Percentiles rank a stretch among this genome's conserved stretches.
phyloP scores from a whole-genome alignment of 2,329 filamentous ascomycete genomes.

The Rhynchosporium secalis region DNA sequence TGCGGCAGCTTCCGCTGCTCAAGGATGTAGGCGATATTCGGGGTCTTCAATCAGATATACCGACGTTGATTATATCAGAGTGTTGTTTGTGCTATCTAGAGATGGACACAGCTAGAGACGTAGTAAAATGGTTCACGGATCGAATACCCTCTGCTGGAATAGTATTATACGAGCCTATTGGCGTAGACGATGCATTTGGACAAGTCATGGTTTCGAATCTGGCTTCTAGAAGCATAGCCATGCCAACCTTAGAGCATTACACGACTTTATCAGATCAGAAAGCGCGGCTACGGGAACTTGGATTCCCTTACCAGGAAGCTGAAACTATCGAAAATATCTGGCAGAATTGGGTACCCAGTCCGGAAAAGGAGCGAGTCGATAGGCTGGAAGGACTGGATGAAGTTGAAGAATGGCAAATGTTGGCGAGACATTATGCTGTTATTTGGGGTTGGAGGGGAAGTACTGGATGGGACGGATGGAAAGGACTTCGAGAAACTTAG shows the following conservation, averaged over 20 bases:
- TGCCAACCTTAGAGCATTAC: slow-evolving; percentile 80
- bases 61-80: slow-evolving; percentile 88
- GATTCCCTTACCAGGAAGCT: slow-evolving; percentile 61
- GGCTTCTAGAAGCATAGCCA: slow-evolving; percentile 73
- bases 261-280: slow-evolving; percentile 68
- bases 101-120: slow-evolving; percentile 59
- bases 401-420: slow-evolving; percentile 86
- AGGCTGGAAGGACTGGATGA: slow-evolving; percentile 87
- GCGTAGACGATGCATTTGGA: slow-evolving; percentile 82
- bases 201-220: slow-evolving; percentile 91
- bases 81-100: slow-evolving; percentile 92
- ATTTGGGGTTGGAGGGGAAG: slow-evolving; percentile 73
- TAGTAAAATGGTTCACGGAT: slow-evolving; percentile 65
- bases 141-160: slow-evolving; percentile 54
- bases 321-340: slow-evolving; percentile 70
- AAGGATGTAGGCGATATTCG: slow-evolving; percentile 37
- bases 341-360: slow-evolving; percentile 67
- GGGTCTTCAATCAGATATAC: slow-evolving; percentile 57
- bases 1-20: slow-evolving; percentile 34
- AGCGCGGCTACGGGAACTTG: slow-evolving; percentile 62
- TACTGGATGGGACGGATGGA: slow-evolving; percentile 27
- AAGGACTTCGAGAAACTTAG: not conserved
- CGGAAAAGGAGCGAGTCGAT: slow-evolving; percentile 79
- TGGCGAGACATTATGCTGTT: slow-evolving; percentile 87
- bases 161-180: slow-evolving; percentile 86